These are phyloP conservation scores for Sisymbrium irio DNA, from an alignment of 345 rosid species.

Conservation along the genomic window DNA sequence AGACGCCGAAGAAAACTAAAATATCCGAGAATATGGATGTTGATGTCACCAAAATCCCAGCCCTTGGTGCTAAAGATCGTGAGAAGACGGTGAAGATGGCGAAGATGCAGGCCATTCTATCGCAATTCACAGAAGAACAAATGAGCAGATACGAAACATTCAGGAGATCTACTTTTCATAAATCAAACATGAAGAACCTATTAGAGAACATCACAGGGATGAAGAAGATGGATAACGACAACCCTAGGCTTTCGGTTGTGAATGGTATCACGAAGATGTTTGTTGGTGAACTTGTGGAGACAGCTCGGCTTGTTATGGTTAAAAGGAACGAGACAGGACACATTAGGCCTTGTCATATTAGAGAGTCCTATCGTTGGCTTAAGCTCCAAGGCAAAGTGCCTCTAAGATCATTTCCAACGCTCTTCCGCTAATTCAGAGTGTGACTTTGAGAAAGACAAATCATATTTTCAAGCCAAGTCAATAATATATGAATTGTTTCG, in stretches of 20 bases:
- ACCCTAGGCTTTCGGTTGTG: slow-evolving; percentile 56
- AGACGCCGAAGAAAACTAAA: too few species aligned
- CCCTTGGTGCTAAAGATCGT: too few species aligned
- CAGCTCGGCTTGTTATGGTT: slow-evolving; percentile 73
- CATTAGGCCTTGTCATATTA: slow-evolving; percentile 81
- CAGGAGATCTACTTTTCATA: slow-evolving; percentile 85
- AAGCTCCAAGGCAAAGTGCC: slow-evolving; percentile 44
- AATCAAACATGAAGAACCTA: slow-evolving; percentile 66
- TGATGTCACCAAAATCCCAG: too few species aligned
- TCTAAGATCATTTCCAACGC: too few species aligned
- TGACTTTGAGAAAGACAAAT: too few species aligned
- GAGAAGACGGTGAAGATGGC: too few species aligned
- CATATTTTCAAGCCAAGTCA: too few species aligned
- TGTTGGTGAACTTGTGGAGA: slow-evolving; percentile 89
- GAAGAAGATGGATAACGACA: neutral
- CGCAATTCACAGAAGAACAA: slow-evolving; percentile 70
- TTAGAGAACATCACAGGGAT: neutral
- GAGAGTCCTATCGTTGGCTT: slow-evolving; percentile 79
- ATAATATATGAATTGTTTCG: too few species aligned
- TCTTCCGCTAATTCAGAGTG: too few species aligned
- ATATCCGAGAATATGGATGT: too few species aligned
- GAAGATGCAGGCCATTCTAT: slow-evolving; percentile 40
- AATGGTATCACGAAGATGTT: slow-evolving; percentile 92
- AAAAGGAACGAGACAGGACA: slow-evolving; percentile 87
- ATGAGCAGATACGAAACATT: slow-evolving; percentile 87